Conservation (phyloP, 768 basidiomycete genomes). For the Termitomyces sp. region DNA sequence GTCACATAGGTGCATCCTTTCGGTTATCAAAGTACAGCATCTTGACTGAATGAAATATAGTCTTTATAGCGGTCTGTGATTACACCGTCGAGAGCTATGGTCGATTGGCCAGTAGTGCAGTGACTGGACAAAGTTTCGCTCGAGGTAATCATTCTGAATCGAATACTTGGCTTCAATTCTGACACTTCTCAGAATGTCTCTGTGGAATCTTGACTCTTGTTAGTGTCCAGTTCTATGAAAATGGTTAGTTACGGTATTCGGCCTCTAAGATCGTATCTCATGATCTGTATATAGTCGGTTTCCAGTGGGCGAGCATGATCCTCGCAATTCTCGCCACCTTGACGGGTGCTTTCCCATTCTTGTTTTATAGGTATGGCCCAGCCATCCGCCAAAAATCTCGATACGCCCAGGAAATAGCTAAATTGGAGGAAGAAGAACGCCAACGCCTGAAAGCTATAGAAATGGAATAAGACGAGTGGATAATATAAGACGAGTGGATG, state of each 20-base stretch:
- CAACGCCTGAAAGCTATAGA: constrained; percentile 14
- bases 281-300: constrained; percentile 10
- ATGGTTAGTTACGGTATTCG: constrained; percentile 6
- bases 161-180: not conserved
- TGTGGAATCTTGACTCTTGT: constrained; percentile 18
- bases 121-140: constrained; percentile 21
- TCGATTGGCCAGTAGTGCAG: constrained; percentile 19
- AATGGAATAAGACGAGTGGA: not conserved
- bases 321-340: constrained; percentile 17
- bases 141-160: constrained; percentile 7
- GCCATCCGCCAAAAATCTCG: constrained; percentile 16
- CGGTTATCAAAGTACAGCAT: not conserved
- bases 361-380: constrained; percentile 19
- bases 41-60: not conserved
- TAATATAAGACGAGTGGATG: not conserved
- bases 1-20: constrained; percentile 16
- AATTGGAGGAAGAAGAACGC: constrained; percentile 15
- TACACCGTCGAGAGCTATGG: constrained; percentile 22
- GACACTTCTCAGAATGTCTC: constrained; percentile 9
- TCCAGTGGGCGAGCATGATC: constrained; percentile 18
- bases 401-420: constrained; percentile 17
- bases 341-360: constrained; percentile 18
- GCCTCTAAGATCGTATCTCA: not conserved
- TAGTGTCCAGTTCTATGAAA: constrained; percentile 14
- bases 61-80: constrained; percentile 19